Base-by-base conservation (phyloP, 768 basidiomycete genomes). In the Boletus pseudo-olivaceus region DNA sequence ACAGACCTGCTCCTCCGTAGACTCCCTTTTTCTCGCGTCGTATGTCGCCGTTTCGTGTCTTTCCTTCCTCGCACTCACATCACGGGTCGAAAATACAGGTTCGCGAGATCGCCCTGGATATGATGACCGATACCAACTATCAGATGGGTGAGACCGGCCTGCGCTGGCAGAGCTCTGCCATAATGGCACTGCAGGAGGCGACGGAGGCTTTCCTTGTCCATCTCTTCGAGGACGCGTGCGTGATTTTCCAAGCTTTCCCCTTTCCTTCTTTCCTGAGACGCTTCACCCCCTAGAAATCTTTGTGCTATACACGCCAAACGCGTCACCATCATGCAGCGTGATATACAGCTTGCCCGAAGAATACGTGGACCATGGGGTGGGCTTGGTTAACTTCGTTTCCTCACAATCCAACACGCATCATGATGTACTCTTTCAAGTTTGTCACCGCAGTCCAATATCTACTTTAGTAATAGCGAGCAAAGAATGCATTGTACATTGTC, bases 271-370 rank as follows among this genome's bases (percentile, higher is more conserved):
- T 19, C 41, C 42, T 56, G 40, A 62, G 26, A 27, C n/a, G 43
- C 20, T 37, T 44, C 20, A n/a, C 43, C 14, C 47, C 56, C 20
- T 57, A 97, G 94, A 40, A 97, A 98, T 69, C 76, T 97, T 33
- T 99, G 97, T 66, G 95, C 96, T 7, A 90, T 99, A 60, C 96
- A 98, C 65, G 96, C 96, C 15, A 98, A 96, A 72, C 87, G 96
- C 63, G 96, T 98, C 5, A 99, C 96, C 6, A 87, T 98, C 62
- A 98, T 98, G 95, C 93, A 93, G 52, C 82, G 88, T 48, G 97
- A 99, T 63, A 95, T 99, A 54, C 96, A 98, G 65, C 85, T 99
- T 49, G 97, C 97, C 23, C 81, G 97, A 51, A 82, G 97, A 58
- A 93, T 98, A 77, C 84, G 96, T 46, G 96, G 96, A 4, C 85